Percentiles rank a stretch among this genome's conserved stretches.
phyloP scores from a whole-genome alignment of 352 stramenopile species.

The Phytophthora parvispora region DNA sequence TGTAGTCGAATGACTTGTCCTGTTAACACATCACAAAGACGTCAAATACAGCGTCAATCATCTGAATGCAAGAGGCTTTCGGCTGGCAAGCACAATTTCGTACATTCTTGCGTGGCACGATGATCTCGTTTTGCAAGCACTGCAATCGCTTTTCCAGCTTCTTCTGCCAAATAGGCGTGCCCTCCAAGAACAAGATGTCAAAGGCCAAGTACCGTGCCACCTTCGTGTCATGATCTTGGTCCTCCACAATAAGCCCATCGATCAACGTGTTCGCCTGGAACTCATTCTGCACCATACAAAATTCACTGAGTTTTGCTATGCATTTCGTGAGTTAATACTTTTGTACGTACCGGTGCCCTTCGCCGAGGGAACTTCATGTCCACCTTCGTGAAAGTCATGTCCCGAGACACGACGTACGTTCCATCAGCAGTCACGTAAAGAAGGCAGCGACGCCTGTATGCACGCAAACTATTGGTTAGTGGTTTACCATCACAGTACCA shows the following conservation, averaged over 20 bases:
- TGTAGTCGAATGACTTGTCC: slow-evolving; percentile 84
- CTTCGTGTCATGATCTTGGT: slow-evolving; percentile 82
- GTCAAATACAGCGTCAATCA: slow-evolving; percentile 4
- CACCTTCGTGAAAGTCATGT: slow-evolving; percentile 90
- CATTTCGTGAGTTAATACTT: not conserved
- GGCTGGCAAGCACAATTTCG: slow-evolving; percentile 7
- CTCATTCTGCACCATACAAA: slow-evolving; percentile 52
- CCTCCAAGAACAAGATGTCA: slow-evolving; percentile 87
- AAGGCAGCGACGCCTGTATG: slow-evolving; percentile 76
- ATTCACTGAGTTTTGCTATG: slow-evolving; percentile 1
- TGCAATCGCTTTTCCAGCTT: slow-evolving; percentile 91
- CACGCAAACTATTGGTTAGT: slow-evolving; percentile 8
- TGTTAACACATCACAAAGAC: slow-evolving; percentile 17
- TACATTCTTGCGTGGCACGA: slow-evolving; percentile 88
- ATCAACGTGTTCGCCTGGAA: slow-evolving; percentile 85
- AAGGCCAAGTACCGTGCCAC: slow-evolving; percentile 85
- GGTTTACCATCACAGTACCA: too few relatives aligned
- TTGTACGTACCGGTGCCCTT: slow-evolving; percentile 58
- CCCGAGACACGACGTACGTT: slow-evolving; percentile 84
- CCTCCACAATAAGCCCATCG: slow-evolving; percentile 89
- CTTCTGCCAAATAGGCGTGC: slow-evolving; percentile 85
- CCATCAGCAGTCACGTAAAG: slow-evolving; percentile 74
- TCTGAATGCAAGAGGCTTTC: not conserved
- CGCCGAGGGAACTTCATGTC: slow-evolving; percentile 90
- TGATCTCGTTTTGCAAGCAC: slow-evolving; percentile 92